These are phyloP conservation scores for Marvania coccoides DNA, from an alignment of 139 green algal species.

Conservation along the genomic window DNA sequence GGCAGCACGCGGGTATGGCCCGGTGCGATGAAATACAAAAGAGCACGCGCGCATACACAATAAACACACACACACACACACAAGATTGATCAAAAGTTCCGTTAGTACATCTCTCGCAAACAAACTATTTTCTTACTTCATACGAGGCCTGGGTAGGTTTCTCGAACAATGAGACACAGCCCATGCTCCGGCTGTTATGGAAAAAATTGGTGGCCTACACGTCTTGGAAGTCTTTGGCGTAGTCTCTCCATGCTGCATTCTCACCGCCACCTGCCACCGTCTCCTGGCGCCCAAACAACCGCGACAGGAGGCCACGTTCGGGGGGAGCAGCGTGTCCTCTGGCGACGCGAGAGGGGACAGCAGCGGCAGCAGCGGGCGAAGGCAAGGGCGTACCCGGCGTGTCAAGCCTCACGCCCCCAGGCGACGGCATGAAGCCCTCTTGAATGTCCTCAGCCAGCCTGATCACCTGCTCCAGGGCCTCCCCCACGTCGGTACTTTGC, in stretches of 20 bases:
- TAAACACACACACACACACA: too few relatives aligned
- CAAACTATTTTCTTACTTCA: too few relatives aligned
- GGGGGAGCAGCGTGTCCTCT: not conserved
- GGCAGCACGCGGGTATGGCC: too few relatives aligned
- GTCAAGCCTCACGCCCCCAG: not conserved
- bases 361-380: not conserved
- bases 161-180: too few relatives aligned
- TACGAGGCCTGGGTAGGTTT: too few relatives aligned
- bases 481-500: constrained; percentile 1
- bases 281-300: not conserved
- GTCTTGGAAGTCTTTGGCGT: constrained; percentile 22
- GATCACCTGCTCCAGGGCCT: constrained; percentile 17
- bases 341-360: not conserved
- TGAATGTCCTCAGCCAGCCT: constrained; percentile 24
- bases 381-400: not conserved
- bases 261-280: not conserved
- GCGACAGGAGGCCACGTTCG: not conserved
- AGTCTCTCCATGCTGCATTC: constrained; percentile 7
- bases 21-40: too few relatives aligned
- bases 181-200: too few relatives aligned
- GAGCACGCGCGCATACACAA: too few relatives aligned
- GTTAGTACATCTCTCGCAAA: too few relatives aligned
- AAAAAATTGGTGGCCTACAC: not conserved
- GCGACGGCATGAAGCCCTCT: not conserved
- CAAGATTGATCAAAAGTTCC: too few relatives aligned